Conservation (phyloP, 768 basidiomycete genomes). For the Leccinum subgranulosum region DNA sequence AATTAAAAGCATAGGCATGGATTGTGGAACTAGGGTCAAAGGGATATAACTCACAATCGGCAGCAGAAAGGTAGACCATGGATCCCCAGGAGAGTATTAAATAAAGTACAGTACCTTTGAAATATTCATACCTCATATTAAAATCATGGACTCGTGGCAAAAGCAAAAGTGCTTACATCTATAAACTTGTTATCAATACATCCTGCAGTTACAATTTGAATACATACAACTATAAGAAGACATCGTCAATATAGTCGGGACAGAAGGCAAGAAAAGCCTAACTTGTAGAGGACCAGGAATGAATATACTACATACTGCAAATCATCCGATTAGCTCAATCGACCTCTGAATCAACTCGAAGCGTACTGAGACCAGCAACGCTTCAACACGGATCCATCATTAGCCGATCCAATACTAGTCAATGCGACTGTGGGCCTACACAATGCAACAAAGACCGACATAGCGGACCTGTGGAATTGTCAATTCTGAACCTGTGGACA, state of each 20-base stretch:
- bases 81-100: background rate
- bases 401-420: background rate
- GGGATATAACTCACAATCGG: conserved; percentile 7
- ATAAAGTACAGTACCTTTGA: background rate
- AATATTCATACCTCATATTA: background rate
- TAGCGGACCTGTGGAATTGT: background rate
- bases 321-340: background rate
- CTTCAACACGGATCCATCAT: background rate
- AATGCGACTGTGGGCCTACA: background rate
- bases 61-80: conserved; percentile 6
- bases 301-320: background rate
- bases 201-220: no score
- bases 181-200: background rate
- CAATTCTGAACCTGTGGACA: background rate
- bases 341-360: background rate
- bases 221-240: background rate
- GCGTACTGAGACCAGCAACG: background rate
- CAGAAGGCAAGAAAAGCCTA: background rate
- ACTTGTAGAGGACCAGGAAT: conserved; percentile 1
- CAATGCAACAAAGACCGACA: background rate
- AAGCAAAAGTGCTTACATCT: conserved; percentile 8
- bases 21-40: no score
- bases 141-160: background rate
- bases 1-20: background rate
- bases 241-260: background rate